Base-by-base conservation (phyloP, 2,329 filamentous ascomycete species). In the Pseudogymnoascus verrucosus region DNA sequence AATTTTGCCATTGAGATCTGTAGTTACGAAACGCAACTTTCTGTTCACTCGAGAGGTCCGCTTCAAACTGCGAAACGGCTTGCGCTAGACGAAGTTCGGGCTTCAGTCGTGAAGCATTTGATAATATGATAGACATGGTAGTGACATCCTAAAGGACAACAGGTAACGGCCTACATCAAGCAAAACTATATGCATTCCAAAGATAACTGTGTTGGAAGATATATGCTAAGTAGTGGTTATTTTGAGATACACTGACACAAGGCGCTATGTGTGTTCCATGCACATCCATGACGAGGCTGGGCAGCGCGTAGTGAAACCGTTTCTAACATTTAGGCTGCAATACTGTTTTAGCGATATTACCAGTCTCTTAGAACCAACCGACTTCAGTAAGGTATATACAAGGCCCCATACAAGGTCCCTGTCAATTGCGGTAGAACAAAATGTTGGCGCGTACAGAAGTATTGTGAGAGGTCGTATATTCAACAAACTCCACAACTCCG, bases 71-170 rank as follows among this genome's bases (percentile, higher is more conserved):
- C 0, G 73, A 75, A 0, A 80, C 67, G 4, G 76, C 77, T 65
- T 78, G 71, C 3, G 73, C 76, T 4, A 80, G 71, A 12, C 75
- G 75, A n/a, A 75, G 70, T 37, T 78, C 76, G 0, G 76, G 69
- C 66, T 73, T 75, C 54, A 71, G 67, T 23, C 21, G 34, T 10
- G 63, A 63, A 34, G 63, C 40, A 51, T 62, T 34, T 47, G 64
- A 51, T 12, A 63, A 23, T 21, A 31, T 16, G 54, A 16, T 19
- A 31, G 64, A 66, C 64, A 66, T 66, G 11, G 12, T 26, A 19
- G 16, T 21, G 37, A 19, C 37, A 62, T 47, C 11, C 26, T 11
- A 28, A 47, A 26, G 21, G 21, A 31, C 16, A 62, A 40, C 4
- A 12, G 10, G 19, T 5, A 19, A 28, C 26, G 26, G 26, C 23